These are phyloP conservation scores for Bidens hawaiensis DNA, from an alignment of 140 eudicot genomes.

Conservation along the genomic window DNA sequence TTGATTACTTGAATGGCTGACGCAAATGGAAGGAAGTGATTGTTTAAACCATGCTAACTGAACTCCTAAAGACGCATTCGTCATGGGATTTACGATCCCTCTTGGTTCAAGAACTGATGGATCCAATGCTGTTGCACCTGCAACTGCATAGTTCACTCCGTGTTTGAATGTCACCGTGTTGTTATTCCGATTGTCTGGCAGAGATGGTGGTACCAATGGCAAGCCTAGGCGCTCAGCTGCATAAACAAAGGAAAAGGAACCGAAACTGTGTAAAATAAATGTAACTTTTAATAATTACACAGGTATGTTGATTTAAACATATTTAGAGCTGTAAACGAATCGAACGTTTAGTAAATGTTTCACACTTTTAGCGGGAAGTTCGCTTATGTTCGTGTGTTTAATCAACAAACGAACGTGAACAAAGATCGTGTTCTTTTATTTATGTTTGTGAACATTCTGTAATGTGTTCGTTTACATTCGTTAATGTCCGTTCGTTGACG, in stretches of 20 bases:
- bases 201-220: slow-evolving; percentile 52
- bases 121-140: slow-evolving; percentile 59
- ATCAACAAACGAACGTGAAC: too few species aligned
- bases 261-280: neutral
- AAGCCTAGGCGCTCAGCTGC: slow-evolving; percentile 55
- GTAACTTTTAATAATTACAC: neutral
- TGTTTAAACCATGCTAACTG: slow-evolving; percentile 57
- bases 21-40: slow-evolving; percentile 26
- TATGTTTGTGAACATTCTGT: too few species aligned
- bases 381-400: too few species aligned
- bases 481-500: too few species aligned
- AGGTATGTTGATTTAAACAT: too few species aligned
- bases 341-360: too few species aligned
- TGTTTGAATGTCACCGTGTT: slow-evolving; percentile 13
- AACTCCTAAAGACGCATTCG: slow-evolving; percentile 37
- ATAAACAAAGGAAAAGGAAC: neutral
- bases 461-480: too few species aligned
- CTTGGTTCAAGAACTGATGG: slow-evolving; percentile 22
- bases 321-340: too few species aligned
- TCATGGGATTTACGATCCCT: slow-evolving; percentile 27
- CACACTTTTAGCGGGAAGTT: too few species aligned
- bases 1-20: slow-evolving; percentile 20
- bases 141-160: slow-evolving; percentile 71
- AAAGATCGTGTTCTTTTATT: too few species aligned
- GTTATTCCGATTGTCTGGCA: slow-evolving; percentile 12